These are phyloP conservation scores for Aphanoascus verrucosus DNA, from an alignment of 2,329 filamentous ascomycete genomes.

Conservation along the genomic window DNA sequence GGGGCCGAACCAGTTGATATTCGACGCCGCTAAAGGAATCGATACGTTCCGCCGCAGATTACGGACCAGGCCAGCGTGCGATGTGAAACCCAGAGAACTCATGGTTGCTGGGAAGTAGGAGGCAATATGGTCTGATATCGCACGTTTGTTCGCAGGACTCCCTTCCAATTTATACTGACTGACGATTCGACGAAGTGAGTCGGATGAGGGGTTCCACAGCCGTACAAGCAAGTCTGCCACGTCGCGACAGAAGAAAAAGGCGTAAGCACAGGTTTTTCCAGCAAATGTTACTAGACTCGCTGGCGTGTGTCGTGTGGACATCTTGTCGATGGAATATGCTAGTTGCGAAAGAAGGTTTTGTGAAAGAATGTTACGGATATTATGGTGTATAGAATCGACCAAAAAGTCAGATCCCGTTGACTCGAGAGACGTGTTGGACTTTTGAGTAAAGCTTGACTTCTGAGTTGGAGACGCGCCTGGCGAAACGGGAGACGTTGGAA, in stretches of 20 bases:
- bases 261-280: constrained; percentile 82
- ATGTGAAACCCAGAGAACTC: constrained; percentile 51
- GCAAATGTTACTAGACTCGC: constrained; percentile 71
- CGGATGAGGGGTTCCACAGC: constrained; percentile 63
- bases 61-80: constrained; percentile 49
- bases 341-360: constrained; percentile 75
- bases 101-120: constrained; percentile 59
- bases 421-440: constrained; percentile 48
- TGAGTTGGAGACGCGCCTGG: constrained; percentile 41
- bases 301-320: constrained; percentile 65
- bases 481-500: constrained; percentile 48
- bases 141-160: constrained; percentile 36
- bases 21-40: constrained; percentile 56
- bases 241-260: constrained; percentile 84
- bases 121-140: constrained; percentile 52
- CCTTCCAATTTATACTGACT: constrained; percentile 57
- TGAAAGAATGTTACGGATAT: constrained; percentile 76
- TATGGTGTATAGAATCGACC: constrained; percentile 70
- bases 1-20: constrained; percentile 72
- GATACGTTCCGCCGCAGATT: constrained; percentile 55
- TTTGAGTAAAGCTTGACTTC: constrained; percentile 30
- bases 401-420: constrained; percentile 57
- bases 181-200: constrained; percentile 59
- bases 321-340: constrained; percentile 75
- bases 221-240: constrained; percentile 73